Base-by-base conservation (phyloP, 164 flowering plant species). In the Pachysandra terminalis region DNA sequence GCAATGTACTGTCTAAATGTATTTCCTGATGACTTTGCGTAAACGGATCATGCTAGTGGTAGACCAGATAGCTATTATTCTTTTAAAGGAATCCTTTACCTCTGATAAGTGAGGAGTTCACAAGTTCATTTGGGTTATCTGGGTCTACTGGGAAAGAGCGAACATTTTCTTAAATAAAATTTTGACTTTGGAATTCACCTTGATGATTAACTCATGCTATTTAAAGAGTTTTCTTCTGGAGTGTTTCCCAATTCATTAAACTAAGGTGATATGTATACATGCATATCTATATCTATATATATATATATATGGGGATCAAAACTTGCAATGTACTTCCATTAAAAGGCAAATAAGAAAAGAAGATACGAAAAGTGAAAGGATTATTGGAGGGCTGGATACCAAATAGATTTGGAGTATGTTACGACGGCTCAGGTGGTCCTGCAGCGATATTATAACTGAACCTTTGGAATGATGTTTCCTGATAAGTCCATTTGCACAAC, bases 141-240 rank as follows among this genome's bases (percentile, higher is more conserved):
- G 19, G 14, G 64, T 27, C 9, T 26, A 9, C 8, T 3, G 15
- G 19, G 25, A 40, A 21, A 21, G 17, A 7, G 24, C 10, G 22
- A 10, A 9, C 41, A 9, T 21, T 22, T 0, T 61, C 9, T 10
- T 13, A 21, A 35, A 22, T 61, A 40, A 21, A 35, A 32, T 32
- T 32, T 7, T 32, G 37, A 7, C 37, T 32, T 32, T 17, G 28
- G 4, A 27, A 12, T 58, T 58, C 37, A 12, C 19, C 61, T 58
- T 14, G 61, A 58, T 58, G 61, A 58, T 58, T 17, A 24, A 58
- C 16, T 58, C 35, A 27, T 58, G n/a, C 61, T 14, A 9, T 58
- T 26, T 13, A 13, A 1, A 58, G 26, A 27, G 2, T 45, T 45
- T 45, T 45, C 15, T 5, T 35, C 21, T 32, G 19, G 8, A 9